Evolutionary conservation across 176 grass and related monocot genomes (phyloP), one percentile per base, ranked within the genome.

Genomic region (Oryza glaberrima): DNA sequence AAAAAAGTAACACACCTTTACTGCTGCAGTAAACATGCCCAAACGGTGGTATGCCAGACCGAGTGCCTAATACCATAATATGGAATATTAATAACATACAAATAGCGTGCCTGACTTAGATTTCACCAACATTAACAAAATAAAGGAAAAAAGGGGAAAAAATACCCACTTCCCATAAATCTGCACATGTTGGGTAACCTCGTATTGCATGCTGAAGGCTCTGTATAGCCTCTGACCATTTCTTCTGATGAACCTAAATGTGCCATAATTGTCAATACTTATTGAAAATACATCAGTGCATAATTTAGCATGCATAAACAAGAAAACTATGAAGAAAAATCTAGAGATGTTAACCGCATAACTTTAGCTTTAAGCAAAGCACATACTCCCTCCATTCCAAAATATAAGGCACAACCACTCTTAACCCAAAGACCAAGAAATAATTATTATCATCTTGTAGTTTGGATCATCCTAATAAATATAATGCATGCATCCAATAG

Each of bases 21-120:
- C 76, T 88, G 96, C 87, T 48, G 96, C 96, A 11, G 89, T 98
- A 73, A 98, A 95, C 96, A 98, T 98, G 85, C 96, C 96, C 83
- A 98, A 92, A 54, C 93, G 82, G 61, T 95, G 96, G 87, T 98
- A 98, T 44, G 91, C 93, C 78, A 98, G 85, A 92, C 96, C 93
- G 26, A 98, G 96, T 82, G 93, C 96, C 96, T 98, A 76, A 88
- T 70, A 81, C 52, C 60, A 81, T 48, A 82, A 75, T 67, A 78
- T 82, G 6, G 76, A 72, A 77, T 87, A 85, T 11, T 51, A 44
- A 34, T 73, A 69, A 74, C 11, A 75, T 47, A 86, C 82, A 83
- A 7, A 85, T 11, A 79, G 26, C 51, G 65, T 45, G 46, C 26
- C 32, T 69, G 75, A 34, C 22, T 64, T 77, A 46, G 20, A 69